Evolutionary conservation across 176 grass and related monocot genomes (phyloP).

Genomic region (Phoenix dactylifera): DNA sequence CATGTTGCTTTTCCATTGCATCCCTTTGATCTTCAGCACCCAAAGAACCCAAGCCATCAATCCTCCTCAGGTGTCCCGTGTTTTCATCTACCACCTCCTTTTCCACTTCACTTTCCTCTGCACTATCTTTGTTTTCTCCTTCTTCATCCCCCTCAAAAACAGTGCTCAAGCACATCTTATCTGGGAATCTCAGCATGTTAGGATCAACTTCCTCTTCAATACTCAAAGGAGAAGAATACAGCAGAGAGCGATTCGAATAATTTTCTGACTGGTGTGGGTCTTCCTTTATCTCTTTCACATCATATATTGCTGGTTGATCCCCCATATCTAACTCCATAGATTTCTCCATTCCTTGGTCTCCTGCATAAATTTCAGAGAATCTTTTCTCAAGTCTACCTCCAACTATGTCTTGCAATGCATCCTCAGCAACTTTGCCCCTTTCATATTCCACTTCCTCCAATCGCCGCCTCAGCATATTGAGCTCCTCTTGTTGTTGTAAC

Average conservation of each 20-base stretch:
- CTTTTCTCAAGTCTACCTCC: constrained; percentile 39
- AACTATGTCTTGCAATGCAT: constrained; percentile 28
- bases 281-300: constrained; percentile 75
- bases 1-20: not conserved
- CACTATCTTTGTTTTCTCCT: constrained; percentile 23
- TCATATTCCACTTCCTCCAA: constrained; percentile 51
- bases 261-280: constrained; percentile 34
- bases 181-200: constrained; percentile 36
- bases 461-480: constrained; percentile 32
- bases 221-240: constrained; percentile 1
- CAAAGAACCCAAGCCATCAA: not conserved
- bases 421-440: constrained; percentile 15
- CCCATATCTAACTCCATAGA: constrained; percentile 85
- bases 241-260: constrained; percentile 16
- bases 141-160: constrained; percentile 68
- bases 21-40: not conserved
- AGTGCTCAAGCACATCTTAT: constrained; percentile 54
- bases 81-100: constrained; percentile 78
- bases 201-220: constrained; percentile 33
- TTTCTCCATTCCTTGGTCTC: constrained; percentile 57
- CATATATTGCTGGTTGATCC: constrained; percentile 41
- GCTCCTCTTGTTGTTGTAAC: constrained; percentile 45
- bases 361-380: constrained; percentile 41
- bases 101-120: constrained; percentile 37
- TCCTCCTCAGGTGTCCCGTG: not conserved